Conservation (phyloP, 2,329 filamentous ascomycete species). For the Cladosporium colombiae region DNA sequence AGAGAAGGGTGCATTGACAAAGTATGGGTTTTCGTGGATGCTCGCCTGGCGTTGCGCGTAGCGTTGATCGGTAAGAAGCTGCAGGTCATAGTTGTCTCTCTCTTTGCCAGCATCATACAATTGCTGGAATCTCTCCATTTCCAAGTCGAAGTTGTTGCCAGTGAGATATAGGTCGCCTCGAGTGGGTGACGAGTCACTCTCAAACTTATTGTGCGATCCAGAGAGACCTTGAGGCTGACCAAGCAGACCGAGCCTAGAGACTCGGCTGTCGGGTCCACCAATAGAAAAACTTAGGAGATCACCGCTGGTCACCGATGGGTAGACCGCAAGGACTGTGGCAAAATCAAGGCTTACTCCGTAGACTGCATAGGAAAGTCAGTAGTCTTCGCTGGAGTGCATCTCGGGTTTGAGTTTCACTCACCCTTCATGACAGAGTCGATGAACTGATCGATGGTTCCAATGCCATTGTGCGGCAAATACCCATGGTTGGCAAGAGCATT, state of each 20-base stretch:
- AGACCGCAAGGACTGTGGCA: conserved; percentile 36
- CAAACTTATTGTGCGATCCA: conserved; percentile 36
- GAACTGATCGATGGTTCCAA: conserved; percentile 39
- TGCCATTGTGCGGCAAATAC: conserved; percentile 38
- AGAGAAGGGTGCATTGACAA: conserved; percentile 28
- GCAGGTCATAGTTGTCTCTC: conserved; percentile 37
- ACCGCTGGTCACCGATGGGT: conserved; percentile 38
- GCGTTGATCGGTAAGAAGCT: conserved; percentile 33
- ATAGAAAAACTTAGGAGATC: conserved; percentile 33
- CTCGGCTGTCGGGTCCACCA: conserved; percentile 20
- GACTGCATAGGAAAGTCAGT: not conserved
- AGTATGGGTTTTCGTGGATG: conserved; percentile 32
- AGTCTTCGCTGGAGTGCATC: not conserved
- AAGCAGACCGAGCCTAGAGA: not conserved
- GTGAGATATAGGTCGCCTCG: conserved; percentile 36
- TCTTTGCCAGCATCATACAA: conserved; percentile 31
- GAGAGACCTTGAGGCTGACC: conserved; percentile 29
- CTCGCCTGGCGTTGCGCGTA: conserved; percentile 29
- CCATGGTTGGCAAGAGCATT: conserved; percentile 39
- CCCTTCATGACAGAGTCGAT: conserved; percentile 29
- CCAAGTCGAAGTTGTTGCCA: conserved; percentile 27
- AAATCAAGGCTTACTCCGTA: conserved; percentile 38
- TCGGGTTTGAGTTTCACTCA: not conserved
- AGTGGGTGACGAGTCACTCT: conserved; percentile 37
- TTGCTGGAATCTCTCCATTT: conserved; percentile 27